Conservation (phyloP, 805 yeast species). For the Ogataea zsoltii region DNA sequence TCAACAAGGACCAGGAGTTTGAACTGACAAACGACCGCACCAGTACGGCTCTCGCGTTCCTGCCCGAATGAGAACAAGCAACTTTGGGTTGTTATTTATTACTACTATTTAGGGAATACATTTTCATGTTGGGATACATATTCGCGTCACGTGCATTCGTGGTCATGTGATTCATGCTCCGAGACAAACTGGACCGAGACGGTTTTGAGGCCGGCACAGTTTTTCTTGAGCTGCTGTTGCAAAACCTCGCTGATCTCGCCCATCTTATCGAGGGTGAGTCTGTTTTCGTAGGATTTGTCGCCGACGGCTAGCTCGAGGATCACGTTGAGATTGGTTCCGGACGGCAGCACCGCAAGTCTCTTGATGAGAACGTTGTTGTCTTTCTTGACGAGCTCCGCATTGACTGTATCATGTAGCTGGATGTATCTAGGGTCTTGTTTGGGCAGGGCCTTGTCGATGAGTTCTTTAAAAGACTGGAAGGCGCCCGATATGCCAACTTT, state of each 20-base stretch:
- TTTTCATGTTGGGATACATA: neutral
- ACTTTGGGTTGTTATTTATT: no score
- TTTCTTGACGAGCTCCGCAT: conserved; percentile 33
- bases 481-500: conserved; percentile 83
- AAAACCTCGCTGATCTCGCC: conserved; percentile 31
- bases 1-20: conserved; percentile 58
- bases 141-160: neutral
- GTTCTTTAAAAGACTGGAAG: conserved; percentile 66
- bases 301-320: conserved; percentile 34
- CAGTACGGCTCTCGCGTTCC: neutral
- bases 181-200: conserved; percentile 36
- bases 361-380: conserved; percentile 35
- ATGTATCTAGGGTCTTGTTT: conserved; percentile 50
- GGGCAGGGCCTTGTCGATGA: conserved; percentile 71
- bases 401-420: conserved; percentile 39
- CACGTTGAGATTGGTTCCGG: conserved; percentile 55
- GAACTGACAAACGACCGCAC: conserved; percentile 11
- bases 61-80: neutral
- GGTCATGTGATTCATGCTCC: conserved; percentile 10
- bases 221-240: conserved; percentile 31
- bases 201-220: conserved; percentile 37
- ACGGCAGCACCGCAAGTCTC: conserved; percentile 47
- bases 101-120: no score
- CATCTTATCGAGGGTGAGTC: conserved; percentile 35
- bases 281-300: conserved; percentile 31